phyloP scores from a whole-genome alignment of 1,139 yeast species.

The Kazachstania sp. region DNA sequence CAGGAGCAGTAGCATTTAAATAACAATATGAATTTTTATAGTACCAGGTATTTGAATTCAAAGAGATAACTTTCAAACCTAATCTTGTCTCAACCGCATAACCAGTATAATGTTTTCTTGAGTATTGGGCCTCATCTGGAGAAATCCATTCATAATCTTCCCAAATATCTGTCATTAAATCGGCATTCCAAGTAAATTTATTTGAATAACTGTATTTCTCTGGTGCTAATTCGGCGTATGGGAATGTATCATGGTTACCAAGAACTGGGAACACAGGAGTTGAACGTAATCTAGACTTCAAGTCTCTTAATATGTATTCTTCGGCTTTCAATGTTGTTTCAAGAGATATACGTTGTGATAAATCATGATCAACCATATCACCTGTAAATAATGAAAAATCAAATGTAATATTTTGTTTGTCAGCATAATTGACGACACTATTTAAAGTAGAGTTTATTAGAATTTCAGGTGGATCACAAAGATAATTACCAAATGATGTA shows the following conservation, averaged over 20 bases:
- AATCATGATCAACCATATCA: not conserved
- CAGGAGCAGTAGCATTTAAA: not conserved
- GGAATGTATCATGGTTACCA: not conserved
- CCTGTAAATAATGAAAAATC: slow-evolving; percentile 1
- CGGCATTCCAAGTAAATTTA: not conserved
- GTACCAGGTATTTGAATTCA: not conserved
- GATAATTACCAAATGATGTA: slow-evolving; percentile 1
- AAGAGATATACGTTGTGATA: not conserved
- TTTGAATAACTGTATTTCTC: not conserved
- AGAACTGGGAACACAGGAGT: not conserved
- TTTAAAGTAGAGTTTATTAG: not conserved
- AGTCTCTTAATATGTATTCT: not conserved
- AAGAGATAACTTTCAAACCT: not conserved
- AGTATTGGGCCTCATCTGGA: not conserved
- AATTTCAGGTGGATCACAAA: not conserved
- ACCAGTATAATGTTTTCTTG: not conserved
- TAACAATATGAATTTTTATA: not conserved
- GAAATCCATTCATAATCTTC: not conserved
- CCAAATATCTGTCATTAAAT: not conserved
- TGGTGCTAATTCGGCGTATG: slow-evolving; percentile 1
- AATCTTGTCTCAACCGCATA: not conserved
- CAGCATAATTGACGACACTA: not conserved
- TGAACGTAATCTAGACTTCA: not conserved
- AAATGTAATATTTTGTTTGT: not conserved
- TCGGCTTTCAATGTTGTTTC: not conserved